Base-by-base conservation (phyloP, 768 basidiomycete genomes). In the Ramaria sp. region DNA sequence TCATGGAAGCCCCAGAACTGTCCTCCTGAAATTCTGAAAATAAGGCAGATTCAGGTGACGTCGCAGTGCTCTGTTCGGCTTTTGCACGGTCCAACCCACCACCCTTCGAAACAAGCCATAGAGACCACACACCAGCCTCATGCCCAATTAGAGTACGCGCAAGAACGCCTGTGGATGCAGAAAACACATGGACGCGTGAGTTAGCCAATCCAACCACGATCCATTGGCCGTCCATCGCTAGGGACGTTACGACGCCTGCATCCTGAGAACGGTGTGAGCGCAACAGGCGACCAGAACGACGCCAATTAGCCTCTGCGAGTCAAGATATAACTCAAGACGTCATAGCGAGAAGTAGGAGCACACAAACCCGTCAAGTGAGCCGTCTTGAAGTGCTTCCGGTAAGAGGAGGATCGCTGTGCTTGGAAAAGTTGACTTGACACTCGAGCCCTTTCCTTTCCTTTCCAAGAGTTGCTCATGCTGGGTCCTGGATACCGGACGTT, bases 141-240 rank as follows among this genome's bases (percentile, higher is more conserved):
- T 96, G 94, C 0, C 94, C 94, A 9, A 80, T 74, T 1, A 98
- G 79, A 0, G 88, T 89, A 52, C 86, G 78, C 42, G 78, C 77
- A 51, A 88, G 79, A 1, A 85, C 78, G 0, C 94, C 94, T 0
- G 86, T 87, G 41, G 71, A 73, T 1, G 88, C 83, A 60, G 85
- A 85, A 71, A 91, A 97, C 10, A 97, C 75, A 63, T 91, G 87
- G 47, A 97, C 86, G 60, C 83, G 82, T 61, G 79, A 78, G 66
- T 87, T 94, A 9, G 89, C 88, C 62, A 96, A 84, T 0, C 91
- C 93, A 19, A 93, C 85, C 46, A 95, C 84, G 64, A 97, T 81
- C 78, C 85, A 90, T 46, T 87, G 80, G 12, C 75, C 69, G 69
- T 95, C 90, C 50, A 97, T 73, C 0, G 92, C 89, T 20, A 94